These are phyloP conservation scores for Pseudonectria buxi DNA, from an alignment of 2,329 filamentous ascomycete species.

Conservation along the genomic window DNA sequence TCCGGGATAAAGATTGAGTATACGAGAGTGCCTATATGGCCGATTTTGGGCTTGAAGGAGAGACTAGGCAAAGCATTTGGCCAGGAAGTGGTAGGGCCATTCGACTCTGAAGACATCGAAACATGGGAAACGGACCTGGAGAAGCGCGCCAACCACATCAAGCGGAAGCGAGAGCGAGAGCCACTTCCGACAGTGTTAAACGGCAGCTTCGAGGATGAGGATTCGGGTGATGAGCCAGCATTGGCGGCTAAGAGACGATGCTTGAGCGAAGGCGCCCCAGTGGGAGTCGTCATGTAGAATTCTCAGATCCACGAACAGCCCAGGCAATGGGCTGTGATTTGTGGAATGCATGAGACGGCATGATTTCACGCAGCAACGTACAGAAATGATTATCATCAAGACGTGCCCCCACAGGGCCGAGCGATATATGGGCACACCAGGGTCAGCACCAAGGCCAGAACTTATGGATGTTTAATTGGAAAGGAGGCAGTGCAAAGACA, in stretches of 20 bases:
- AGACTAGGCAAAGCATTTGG: slow-evolving; percentile 48
- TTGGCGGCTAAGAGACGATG: slow-evolving; percentile 28
- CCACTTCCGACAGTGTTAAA: slow-evolving; percentile 32
- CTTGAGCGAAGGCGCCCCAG: slow-evolving; percentile 21
- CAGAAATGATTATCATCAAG: too few species aligned
- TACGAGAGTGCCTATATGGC: slow-evolving; percentile 46
- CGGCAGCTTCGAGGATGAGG: slow-evolving; percentile 33
- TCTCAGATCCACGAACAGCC: not conserved
- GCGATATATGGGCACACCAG: too few species aligned
- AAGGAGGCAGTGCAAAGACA: too few species aligned
- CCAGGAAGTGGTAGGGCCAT: slow-evolving; percentile 39
- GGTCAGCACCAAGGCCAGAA: too few species aligned
- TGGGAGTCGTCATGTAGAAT: slow-evolving; percentile 25
- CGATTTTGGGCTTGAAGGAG: slow-evolving; percentile 48
- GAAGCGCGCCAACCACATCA: slow-evolving; percentile 19
- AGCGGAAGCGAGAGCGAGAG: slow-evolving; percentile 31
- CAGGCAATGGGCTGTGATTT: not conserved
- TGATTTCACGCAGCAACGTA: not conserved
- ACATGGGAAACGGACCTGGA: slow-evolving; percentile 38
- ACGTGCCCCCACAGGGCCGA: too few species aligned
- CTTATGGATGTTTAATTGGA: too few species aligned
- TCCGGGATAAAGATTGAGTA: slow-evolving; percentile 40
- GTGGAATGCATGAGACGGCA: not conserved
- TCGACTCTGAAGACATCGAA: slow-evolving; percentile 35
- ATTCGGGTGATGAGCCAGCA: slow-evolving; percentile 26